These are phyloP conservation scores for Fusarium nelsonii DNA, from an alignment of 2,329 filamentous ascomycete species.

Conservation along the genomic window DNA sequence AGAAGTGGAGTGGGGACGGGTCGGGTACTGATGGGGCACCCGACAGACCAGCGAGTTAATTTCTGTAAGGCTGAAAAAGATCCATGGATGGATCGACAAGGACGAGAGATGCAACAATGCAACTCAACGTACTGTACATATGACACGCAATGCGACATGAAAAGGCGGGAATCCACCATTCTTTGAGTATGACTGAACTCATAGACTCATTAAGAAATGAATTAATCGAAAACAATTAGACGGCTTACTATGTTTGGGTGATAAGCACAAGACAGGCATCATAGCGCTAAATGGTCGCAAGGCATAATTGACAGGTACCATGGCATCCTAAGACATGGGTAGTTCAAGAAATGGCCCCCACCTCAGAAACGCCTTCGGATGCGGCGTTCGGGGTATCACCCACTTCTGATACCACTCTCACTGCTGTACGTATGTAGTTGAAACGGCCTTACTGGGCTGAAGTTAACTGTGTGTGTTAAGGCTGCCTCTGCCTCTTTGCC, in stretches of 20 bases:
- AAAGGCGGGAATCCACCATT: neutral
- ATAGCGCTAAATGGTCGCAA: slow-evolving; percentile 9
- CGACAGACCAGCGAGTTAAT: slow-evolving; percentile 5
- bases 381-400: neutral
- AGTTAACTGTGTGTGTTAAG: slow-evolving; percentile 15
- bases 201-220: neutral
- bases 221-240: neutral
- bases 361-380: neutral
- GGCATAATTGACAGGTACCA: slow-evolving; percentile 16
- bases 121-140: neutral
- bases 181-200: neutral
- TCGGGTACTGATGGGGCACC: slow-evolving; percentile 15
- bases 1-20: slow-evolving; percentile 7
- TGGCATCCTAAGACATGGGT: slow-evolving; percentile 10
- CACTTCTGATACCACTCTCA: neutral
- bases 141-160: neutral
- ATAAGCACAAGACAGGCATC: slow-evolving; percentile 6
- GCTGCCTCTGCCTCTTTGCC: slow-evolving; percentile 29
- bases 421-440: neutral
- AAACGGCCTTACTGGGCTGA: slow-evolving; percentile 14
- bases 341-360: slow-evolving; percentile 28
- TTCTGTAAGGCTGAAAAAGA: slow-evolving; percentile 25
- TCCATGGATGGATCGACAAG: neutral
- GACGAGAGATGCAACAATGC: neutral
- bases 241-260: neutral